phyloP scores from a whole-genome alignment of 2,329 filamentous ascomycete genomes.

The Cercospora brassicicola region DNA sequence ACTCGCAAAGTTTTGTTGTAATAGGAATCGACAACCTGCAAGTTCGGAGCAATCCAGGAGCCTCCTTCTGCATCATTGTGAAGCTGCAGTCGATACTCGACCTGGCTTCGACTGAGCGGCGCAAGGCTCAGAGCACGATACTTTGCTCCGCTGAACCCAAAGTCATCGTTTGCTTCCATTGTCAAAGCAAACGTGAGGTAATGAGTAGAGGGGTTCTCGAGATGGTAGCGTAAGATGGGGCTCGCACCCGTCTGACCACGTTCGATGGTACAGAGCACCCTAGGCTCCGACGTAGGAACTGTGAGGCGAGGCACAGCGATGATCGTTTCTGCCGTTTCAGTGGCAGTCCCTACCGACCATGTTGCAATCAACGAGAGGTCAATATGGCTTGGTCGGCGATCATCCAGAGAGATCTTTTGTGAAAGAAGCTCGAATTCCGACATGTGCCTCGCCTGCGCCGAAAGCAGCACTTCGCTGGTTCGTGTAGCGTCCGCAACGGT shows the following conservation, averaged over 20 bases:
- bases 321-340: constrained; percentile 55
- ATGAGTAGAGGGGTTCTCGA: constrained; percentile 93
- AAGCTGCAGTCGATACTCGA: constrained; percentile 74
- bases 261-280: constrained; percentile 64
- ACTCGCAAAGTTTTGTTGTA: constrained; percentile 88
- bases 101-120: constrained; percentile 71
- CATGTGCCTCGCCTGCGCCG: constrained; percentile 17
- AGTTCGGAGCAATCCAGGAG: constrained; percentile 67
- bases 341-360: constrained; percentile 64
- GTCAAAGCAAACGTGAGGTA: constrained; percentile 88
- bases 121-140: constrained; percentile 75
- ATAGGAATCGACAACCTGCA: constrained; percentile 83
- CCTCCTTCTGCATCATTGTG: constrained; percentile 50
- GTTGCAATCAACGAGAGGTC: constrained; percentile 73
- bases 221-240: constrained; percentile 61
- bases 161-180: constrained; percentile 90
- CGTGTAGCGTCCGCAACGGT: constrained; percentile 29
- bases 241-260: constrained; percentile 1
- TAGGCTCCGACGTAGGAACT: constrained; percentile 79
- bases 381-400: constrained; percentile 71
- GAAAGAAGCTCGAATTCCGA: constrained; percentile 56
- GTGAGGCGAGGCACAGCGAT: constrained; percentile 78
- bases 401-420: constrained; percentile 77
- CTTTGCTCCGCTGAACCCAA: constrained; percentile 90
- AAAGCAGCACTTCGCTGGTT: constrained; percentile 19